These are phyloP conservation scores for Aegilops bicornis DNA, from an alignment of 176 grass and related monocot species.

Conservation along the genomic window DNA sequence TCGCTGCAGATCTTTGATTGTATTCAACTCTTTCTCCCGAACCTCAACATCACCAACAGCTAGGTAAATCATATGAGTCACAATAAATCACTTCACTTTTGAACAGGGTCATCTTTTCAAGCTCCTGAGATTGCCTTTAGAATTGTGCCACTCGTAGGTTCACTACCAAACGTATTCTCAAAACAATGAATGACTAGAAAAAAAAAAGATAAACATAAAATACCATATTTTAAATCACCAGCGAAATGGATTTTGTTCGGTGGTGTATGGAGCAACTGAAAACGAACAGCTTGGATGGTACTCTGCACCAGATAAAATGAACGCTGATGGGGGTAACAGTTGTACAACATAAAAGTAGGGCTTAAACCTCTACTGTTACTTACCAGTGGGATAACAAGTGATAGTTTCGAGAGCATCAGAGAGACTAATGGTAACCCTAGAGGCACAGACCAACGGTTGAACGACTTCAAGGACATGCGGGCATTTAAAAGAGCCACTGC, in stretches of 20 bases:
- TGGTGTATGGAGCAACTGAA: constrained; percentile 73
- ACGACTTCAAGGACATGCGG: constrained; percentile 79
- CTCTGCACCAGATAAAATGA: constrained; percentile 57
- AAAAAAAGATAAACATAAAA: not conserved
- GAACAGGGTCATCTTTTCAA: constrained; percentile 39
- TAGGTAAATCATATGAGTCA: constrained; percentile 34
- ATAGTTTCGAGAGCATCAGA: constrained; percentile 85
- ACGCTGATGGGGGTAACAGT: constrained; percentile 4
- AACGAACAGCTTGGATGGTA: constrained; percentile 69
- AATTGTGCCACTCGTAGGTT: not conserved
- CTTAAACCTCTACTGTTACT: not conserved
- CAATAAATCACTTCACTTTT: constrained; percentile 28
- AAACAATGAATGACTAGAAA: not conserved
- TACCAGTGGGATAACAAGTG: constrained; percentile 82
- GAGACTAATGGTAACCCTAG: constrained; percentile 62
- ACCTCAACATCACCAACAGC: constrained; percentile 66
- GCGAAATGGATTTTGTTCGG: constrained; percentile 79
- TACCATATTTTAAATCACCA: constrained; percentile 93
- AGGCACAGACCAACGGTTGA: constrained; percentile 66
- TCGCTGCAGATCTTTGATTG: constrained; percentile 56
- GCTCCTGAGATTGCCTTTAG: constrained; percentile 18
- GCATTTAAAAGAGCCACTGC: constrained; percentile 86
- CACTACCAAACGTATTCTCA: not conserved
- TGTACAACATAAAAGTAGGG: constrained; percentile 9
- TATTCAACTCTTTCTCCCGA: constrained; percentile 40